phyloP scores from a whole-genome alignment of 352 stramenopile species.

The Phytopythium aichiense region DNA sequence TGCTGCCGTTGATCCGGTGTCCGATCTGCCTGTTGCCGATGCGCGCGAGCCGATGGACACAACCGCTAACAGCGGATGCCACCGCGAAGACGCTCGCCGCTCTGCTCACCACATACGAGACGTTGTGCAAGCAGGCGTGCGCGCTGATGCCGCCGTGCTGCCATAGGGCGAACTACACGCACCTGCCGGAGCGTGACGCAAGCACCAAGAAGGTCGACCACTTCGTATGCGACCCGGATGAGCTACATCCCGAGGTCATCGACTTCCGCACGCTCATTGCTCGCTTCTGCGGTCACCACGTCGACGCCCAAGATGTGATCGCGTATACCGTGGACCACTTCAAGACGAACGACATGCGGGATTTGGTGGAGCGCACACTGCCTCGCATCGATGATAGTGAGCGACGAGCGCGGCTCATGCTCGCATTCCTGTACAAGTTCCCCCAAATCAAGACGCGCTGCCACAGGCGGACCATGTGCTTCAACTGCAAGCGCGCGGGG shows the following conservation, averaged over 20 bases:
- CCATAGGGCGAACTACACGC: constrained; percentile 28
- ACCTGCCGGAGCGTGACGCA: constrained; percentile 12
- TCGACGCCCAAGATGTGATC: no score
- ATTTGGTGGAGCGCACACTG: constrained; percentile 1
- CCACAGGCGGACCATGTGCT: constrained; percentile 52
- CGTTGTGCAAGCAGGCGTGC: constrained; percentile 19
- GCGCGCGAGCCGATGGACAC: constrained; percentile 17
- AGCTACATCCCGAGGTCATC: constrained; percentile 6
- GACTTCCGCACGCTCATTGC: constrained; percentile 13
- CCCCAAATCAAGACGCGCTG: constrained; percentile 30
- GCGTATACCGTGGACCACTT: no score
- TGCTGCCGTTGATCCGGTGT: constrained; percentile 25
- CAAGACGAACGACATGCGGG: no score
- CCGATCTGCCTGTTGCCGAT: constrained; percentile 24
- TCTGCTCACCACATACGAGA: constrained; percentile 10
- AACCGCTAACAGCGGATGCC: neutral
- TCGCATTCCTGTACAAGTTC: constrained; percentile 27
- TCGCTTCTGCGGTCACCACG: constrained; percentile 13
- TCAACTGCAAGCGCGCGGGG: constrained; percentile 52
- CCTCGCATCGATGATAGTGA: constrained; percentile 29
- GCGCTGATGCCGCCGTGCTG: constrained; percentile 27
- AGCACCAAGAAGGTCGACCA: constrained; percentile 1
- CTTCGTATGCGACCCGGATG: no score
- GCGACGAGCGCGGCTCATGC: constrained; percentile 28
- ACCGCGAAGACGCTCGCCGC: neutral